Percentiles rank a stretch among this genome's conserved stretches.
These are phyloP conservation scores for Betula pendula DNA, from an alignment of 306 rosid species.

Conservation along the genomic window DNA sequence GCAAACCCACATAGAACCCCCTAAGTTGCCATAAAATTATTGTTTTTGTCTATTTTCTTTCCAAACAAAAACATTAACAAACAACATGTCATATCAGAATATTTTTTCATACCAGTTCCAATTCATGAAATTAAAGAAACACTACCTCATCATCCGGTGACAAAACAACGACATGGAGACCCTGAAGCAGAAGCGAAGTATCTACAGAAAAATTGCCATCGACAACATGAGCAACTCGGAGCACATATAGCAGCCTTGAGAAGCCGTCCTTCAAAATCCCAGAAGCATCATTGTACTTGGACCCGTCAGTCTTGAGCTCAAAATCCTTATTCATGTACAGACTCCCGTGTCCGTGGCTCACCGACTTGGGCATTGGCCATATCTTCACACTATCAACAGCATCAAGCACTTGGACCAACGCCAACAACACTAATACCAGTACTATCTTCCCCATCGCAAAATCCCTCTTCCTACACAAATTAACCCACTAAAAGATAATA, in stretches of 20 bases:
- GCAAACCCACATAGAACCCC: neutral
- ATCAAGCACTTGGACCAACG: neutral
- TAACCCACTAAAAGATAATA: neutral
- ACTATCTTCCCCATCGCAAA: conserved; percentile 1
- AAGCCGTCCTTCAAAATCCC: conserved; percentile 39
- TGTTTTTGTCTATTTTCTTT: too few species aligned
- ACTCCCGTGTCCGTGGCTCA: conserved; percentile 14
- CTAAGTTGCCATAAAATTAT: too few species aligned
- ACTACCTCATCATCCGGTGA: conserved; percentile 34
- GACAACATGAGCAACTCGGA: conserved; percentile 20
- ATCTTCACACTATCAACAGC: conserved; percentile 2
- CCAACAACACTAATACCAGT: neutral
- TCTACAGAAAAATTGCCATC: conserved; percentile 11
- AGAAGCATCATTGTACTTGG: conserved; percentile 34
- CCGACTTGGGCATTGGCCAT: conserved; percentile 42
- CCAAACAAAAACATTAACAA: too few species aligned
- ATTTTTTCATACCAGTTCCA: neutral
- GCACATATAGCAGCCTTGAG: conserved; percentile 24
- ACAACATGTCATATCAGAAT: too few species aligned
- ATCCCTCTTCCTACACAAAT: neutral
- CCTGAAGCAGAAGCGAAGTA: conserved; percentile 33
- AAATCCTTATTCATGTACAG: conserved; percentile 26
- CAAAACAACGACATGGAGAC: conserved; percentile 37
- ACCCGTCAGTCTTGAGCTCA: conserved; percentile 25
- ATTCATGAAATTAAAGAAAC: neutral